These are phyloP conservation scores for Cladosporium sp. DNA, from an alignment of 2,329 filamentous ascomycete species.

Conservation along the genomic window DNA sequence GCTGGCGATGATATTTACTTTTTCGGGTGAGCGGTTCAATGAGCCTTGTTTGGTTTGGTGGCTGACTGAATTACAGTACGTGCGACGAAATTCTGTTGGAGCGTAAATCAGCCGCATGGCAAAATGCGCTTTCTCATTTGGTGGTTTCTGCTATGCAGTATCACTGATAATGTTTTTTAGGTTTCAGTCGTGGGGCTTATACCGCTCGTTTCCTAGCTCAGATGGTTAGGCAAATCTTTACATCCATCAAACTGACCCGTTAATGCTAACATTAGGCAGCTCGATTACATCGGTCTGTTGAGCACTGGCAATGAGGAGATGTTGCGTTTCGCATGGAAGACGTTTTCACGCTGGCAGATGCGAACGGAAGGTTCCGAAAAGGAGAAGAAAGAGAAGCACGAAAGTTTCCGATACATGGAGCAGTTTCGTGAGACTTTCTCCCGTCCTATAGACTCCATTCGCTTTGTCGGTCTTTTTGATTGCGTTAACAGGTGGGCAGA, in stretches of 20 bases:
- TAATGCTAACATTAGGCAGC: conserved; percentile 53
- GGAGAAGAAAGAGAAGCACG: conserved; percentile 52
- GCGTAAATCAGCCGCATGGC: not conserved
- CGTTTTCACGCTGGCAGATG: conserved; percentile 72
- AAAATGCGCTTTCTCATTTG: not conserved
- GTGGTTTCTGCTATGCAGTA: not conserved
- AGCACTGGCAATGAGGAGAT: conserved; percentile 83
- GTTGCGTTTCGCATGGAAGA: conserved; percentile 81
- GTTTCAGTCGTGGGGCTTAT: conserved; percentile 38
- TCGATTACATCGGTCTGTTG: conserved; percentile 77
- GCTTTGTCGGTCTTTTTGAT: conserved; percentile 79
- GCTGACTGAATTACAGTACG: conserved; percentile 5
- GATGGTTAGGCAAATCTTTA: conserved; percentile 20
- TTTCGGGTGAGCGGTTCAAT: conserved; percentile 25
- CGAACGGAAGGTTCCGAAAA: conserved; percentile 48
- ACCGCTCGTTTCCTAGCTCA: conserved; percentile 60
- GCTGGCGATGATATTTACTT: conserved; percentile 37
- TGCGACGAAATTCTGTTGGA: not conserved
- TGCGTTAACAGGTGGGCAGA: conserved; percentile 70
- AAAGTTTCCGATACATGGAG: conserved; percentile 73
- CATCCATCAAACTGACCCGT: not conserved
- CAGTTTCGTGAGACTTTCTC: conserved; percentile 80
- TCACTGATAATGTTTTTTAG: not conserved
- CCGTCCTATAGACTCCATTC: conserved; percentile 68
- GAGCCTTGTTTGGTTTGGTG: not conserved